phyloP scores from a whole-genome alignment of 495 filamentous ascomycete species.

The Cairneyella variabilis region DNA sequence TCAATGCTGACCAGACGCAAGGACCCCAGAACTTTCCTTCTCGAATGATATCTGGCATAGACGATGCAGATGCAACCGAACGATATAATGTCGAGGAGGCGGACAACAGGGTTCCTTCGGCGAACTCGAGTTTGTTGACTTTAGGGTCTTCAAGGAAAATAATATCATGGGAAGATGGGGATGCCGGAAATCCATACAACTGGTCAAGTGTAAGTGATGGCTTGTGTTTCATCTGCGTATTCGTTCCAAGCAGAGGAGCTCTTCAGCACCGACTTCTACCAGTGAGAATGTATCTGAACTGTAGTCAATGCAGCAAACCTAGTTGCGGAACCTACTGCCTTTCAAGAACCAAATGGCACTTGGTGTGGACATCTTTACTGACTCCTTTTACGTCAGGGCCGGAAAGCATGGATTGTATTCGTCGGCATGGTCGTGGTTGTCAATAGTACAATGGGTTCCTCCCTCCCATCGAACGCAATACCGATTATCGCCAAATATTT shows the following conservation, averaged over 20 bases:
- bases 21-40: constrained; percentile 9
- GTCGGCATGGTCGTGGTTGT: constrained; percentile 60
- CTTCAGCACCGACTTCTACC: too few relatives aligned
- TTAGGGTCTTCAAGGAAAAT: constrained; percentile 32
- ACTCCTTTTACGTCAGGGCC: too few relatives aligned
- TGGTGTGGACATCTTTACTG: not conserved
- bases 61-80: constrained; percentile 31
- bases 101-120: constrained; percentile 26
- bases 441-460: constrained; percentile 71
- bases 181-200: constrained; percentile 54
- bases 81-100: constrained; percentile 35
- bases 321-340: too few relatives aligned
- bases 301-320: too few relatives aligned
- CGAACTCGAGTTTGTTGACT: constrained; percentile 19
- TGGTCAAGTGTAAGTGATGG: constrained; percentile 46
- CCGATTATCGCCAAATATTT: constrained; percentile 44
- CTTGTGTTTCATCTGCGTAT: too few relatives aligned
- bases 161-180: constrained; percentile 44
- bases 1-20: not conserved
- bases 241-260: too few relatives aligned
- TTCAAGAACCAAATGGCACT: too few relatives aligned
- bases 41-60: constrained; percentile 31
- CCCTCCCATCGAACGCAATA: constrained; percentile 53
- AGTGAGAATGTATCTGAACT: too few relatives aligned
- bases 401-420: constrained; percentile 53